These are phyloP conservation scores for Aegilops tauschii DNA, from an alignment of 176 grass and related monocot species.

Conservation along the genomic window DNA sequence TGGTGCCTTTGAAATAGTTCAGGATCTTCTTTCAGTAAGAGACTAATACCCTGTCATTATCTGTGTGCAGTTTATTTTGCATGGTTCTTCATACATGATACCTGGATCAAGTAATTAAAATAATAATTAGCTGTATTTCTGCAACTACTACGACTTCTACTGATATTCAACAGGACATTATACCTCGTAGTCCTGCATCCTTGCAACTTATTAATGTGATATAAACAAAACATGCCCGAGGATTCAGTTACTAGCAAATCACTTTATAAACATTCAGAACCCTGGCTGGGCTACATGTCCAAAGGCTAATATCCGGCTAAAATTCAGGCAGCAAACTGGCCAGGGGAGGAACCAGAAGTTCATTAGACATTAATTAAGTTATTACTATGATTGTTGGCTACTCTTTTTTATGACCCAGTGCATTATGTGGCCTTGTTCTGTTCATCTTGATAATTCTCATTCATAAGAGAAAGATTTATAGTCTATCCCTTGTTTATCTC, in stretches of 20 bases:
- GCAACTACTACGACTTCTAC: neutral
- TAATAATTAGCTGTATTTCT: neutral
- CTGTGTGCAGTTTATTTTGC: slow-evolving; percentile 16
- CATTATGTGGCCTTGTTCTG: neutral
- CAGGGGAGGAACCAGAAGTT: neutral
- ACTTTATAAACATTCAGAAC: slow-evolving; percentile 10
- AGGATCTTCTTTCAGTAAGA: slow-evolving; percentile 82
- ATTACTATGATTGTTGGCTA: slow-evolving; percentile 10
- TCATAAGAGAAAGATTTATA: neutral
- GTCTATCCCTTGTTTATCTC: slow-evolving; percentile 5
- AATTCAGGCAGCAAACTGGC: slow-evolving; percentile 5
- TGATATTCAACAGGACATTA: neutral
- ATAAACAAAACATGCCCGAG: neutral
- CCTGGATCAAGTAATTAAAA: neutral
- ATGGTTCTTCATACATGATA: slow-evolving; percentile 6
- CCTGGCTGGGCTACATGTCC: neutral
- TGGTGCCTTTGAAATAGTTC: slow-evolving; percentile 83
- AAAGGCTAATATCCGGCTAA: slow-evolving; percentile 3
- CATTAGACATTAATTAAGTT: neutral
- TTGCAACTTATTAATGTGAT: slow-evolving; percentile 27
- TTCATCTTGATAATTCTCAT: neutral
- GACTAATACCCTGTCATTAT: slow-evolving; percentile 13
- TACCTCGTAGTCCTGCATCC: slow-evolving; percentile 11
- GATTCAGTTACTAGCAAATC: slow-evolving; percentile 1
- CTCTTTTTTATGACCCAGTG: neutral